A percentile compares a stretch with the other conserved stretches of the same genome.
These are phyloP conservation scores for Coemansia asiatica DNA, from an alignment of 192 early-diverging fungal genomes.

Conservation along the genomic window DNA sequence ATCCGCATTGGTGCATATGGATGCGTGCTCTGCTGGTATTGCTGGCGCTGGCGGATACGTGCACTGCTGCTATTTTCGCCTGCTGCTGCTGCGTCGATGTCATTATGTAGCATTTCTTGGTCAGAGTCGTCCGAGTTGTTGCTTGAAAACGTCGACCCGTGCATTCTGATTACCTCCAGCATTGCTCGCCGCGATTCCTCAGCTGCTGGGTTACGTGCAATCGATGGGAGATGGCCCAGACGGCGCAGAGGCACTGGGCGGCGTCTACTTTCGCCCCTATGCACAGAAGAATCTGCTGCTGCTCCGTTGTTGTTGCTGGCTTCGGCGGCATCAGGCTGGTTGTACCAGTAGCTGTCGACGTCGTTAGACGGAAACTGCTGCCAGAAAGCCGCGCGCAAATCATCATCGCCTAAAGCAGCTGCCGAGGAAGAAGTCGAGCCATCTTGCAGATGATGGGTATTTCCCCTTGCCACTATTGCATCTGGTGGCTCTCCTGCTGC, in stretches of 20 bases:
- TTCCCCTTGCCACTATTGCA: no score
- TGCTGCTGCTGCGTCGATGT: conserved; percentile 1
- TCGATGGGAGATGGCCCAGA: conserved; percentile 6
- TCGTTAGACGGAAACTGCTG: conserved; percentile 47
- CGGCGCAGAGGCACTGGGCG: conserved; percentile 6
- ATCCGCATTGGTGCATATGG: conserved; percentile 3
- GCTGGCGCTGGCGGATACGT: background rate
- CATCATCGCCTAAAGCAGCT: background rate
- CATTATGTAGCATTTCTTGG: background rate
- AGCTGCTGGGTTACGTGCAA: conserved; percentile 5
- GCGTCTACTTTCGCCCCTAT: background rate
- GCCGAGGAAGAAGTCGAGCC: background rate
- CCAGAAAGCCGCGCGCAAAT: background rate
- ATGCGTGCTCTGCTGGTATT: background rate
- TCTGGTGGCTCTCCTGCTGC: background rate
- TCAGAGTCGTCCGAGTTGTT: conserved; percentile 25
- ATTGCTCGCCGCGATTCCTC: conserved; percentile 36
- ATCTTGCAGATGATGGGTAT: no score
- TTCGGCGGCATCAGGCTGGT: conserved; percentile 26
- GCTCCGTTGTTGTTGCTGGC: background rate
- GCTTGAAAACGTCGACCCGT: conserved; percentile 8
- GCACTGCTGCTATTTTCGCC: background rate
- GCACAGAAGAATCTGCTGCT: background rate
- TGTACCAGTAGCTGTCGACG: conserved; percentile 57
- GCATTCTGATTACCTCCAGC: conserved; percentile 32